Evolutionary conservation across 371 early-diverging fungal genomes (phyloP).

Genomic region (Actinomortierella ambigua): DNA sequence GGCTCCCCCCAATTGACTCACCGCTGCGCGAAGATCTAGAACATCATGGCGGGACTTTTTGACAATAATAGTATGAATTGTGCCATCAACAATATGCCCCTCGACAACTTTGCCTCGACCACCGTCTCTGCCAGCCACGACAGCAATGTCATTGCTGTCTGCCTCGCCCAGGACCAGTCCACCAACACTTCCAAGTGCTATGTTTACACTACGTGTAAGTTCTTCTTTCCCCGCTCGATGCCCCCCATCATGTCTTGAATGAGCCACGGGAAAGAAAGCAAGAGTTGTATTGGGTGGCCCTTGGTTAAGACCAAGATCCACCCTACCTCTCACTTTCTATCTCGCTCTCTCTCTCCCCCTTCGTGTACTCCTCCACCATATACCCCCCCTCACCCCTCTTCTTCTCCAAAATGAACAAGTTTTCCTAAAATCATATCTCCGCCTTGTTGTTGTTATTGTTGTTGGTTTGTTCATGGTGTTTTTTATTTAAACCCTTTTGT

Average conservation of each 20-base stretch:
- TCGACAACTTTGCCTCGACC: constrained; percentile 34
- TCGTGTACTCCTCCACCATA: not conserved
- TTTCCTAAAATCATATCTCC: not conserved
- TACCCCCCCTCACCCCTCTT: not conserved
- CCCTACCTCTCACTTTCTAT: too few relatives aligned
- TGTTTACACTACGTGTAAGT: constrained; percentile 47
- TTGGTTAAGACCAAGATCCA: too few relatives aligned
- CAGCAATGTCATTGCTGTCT: constrained; percentile 36
- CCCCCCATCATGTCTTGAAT: too few relatives aligned
- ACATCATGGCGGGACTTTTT: constrained; percentile 46
- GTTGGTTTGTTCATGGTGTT: not conserved
- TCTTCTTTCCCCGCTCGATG: not conserved
- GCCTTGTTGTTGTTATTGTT: not conserved
- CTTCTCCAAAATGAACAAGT: not conserved
- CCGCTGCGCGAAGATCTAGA: constrained; percentile 40
- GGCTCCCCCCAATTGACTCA: not conserved
- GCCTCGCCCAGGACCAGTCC: constrained; percentile 29
- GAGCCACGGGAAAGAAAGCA: too few relatives aligned
- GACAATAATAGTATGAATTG: constrained; percentile 25
- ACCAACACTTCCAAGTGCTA: constrained; percentile 35
- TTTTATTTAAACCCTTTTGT: not conserved
- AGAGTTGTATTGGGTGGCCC: too few relatives aligned
- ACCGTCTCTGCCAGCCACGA: constrained; percentile 18
- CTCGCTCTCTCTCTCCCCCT: not conserved
- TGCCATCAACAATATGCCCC: constrained; percentile 20